These are phyloP conservation scores for Alternaria alternata DNA, from an alignment of 2,329 filamentous ascomycete genomes.

Conservation along the genomic window DNA sequence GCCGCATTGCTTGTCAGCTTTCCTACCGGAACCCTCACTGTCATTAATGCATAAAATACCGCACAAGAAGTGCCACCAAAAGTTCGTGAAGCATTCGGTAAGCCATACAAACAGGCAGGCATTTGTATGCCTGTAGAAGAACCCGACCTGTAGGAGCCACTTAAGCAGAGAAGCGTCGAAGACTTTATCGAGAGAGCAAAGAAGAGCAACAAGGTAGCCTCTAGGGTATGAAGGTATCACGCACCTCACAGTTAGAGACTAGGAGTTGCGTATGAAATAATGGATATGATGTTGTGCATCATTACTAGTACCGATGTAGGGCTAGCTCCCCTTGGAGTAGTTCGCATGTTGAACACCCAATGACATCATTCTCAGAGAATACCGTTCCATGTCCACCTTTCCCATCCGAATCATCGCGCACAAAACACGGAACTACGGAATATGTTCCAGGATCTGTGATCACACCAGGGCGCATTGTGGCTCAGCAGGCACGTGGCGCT, in stretches of 20 bases:
- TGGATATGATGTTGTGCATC: not conserved
- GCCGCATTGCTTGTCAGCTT: not conserved
- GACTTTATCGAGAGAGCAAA: accelerated
- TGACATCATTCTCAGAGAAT: conserved; percentile 7
- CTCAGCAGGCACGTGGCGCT: conserved; percentile 22
- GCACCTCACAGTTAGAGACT: not conserved
- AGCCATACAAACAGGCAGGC: not conserved
- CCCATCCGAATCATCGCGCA: not conserved
- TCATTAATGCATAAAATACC: not conserved
- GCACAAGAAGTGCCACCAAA: not conserved
- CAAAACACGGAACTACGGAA: conserved; percentile 1
- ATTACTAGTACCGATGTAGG: not conserved
- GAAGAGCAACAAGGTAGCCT: too few species aligned
- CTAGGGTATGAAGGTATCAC: not conserved
- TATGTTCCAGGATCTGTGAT: not conserved
- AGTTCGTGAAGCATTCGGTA: not conserved
- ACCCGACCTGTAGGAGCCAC: too few species aligned
- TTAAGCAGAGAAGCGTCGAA: not conserved
- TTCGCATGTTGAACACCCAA: not conserved
- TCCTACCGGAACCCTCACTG: not conserved
- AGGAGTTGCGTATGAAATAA: not conserved
- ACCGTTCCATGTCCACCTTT: not conserved
- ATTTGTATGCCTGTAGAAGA: too few species aligned
- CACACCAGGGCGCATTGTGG: conserved; percentile 13
- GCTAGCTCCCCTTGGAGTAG: not conserved